A percentile compares a stretch with the other conserved stretches of the same genome.
These are phyloP conservation scores for Hyaloscypha finlandica DNA, from an alignment of 495 filamentous ascomycete species.

Conservation along the genomic window DNA sequence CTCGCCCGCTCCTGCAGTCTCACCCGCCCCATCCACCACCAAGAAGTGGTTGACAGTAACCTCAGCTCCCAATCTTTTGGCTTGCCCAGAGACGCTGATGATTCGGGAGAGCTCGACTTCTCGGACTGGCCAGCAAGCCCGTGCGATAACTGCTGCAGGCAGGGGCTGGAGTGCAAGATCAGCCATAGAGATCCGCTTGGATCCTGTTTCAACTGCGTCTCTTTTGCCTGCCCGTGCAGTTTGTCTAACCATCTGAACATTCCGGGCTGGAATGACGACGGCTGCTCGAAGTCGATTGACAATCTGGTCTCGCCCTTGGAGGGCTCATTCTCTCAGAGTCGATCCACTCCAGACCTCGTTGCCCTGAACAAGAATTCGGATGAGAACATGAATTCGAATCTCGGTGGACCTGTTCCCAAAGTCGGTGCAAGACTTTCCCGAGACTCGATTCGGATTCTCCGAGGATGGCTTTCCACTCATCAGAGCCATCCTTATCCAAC, in stretches of 20 bases:
- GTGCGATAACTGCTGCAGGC: slow-evolving; percentile 69
- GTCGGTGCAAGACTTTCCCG: slow-evolving; percentile 68
- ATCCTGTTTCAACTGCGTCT: slow-evolving; percentile 74
- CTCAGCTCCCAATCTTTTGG: slow-evolving; percentile 53
- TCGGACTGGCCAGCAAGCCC: slow-evolving; percentile 33
- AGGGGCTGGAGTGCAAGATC: slow-evolving; percentile 71
- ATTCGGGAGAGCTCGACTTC: slow-evolving; percentile 29
- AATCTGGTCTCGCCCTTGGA: background rate
- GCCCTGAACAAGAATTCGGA: slow-evolving; percentile 8
- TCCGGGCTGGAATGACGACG: slow-evolving; percentile 6
- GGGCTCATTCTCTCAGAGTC: slow-evolving; percentile 5
- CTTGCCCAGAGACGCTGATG: slow-evolving; percentile 42
- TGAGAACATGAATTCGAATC: slow-evolving; percentile 18
- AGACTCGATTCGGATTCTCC: slow-evolving; percentile 71
- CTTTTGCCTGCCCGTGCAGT: slow-evolving; percentile 71
- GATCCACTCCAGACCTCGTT: slow-evolving; percentile 16
- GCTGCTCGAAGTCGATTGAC: slow-evolving; percentile 7
- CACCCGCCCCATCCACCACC: slow-evolving; percentile 47
- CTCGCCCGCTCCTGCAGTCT: slow-evolving; percentile 59
- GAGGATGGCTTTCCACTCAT: slow-evolving; percentile 77
- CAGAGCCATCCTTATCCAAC: slow-evolving; percentile 78
- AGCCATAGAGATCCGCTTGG: slow-evolving; percentile 50
- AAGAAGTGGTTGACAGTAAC: slow-evolving; percentile 17
- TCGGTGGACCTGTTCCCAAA: slow-evolving; percentile 21
- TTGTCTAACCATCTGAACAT: slow-evolving; percentile 38